Conservation (phyloP, 2,329 filamentous ascomycete genomes). For the Stachybotrys echinatus region DNA sequence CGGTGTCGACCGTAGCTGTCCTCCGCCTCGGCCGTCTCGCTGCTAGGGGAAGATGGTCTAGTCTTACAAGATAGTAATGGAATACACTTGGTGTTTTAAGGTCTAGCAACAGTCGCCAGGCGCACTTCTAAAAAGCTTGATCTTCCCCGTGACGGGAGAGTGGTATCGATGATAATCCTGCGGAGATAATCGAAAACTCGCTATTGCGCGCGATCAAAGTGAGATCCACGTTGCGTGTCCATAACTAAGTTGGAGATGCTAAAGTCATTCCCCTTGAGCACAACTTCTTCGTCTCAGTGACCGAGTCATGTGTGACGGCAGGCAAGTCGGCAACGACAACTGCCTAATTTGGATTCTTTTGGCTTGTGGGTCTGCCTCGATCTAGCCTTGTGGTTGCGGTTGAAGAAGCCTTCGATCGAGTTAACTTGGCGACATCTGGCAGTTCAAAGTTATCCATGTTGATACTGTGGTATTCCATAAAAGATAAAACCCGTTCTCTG, state of each 20-base stretch:
- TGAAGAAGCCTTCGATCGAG: slow-evolving; percentile 33
- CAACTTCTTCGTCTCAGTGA: slow-evolving; percentile 23
- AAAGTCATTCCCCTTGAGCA: slow-evolving; percentile 40
- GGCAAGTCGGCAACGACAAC: slow-evolving; percentile 29
- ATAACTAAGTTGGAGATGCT: slow-evolving; percentile 31
- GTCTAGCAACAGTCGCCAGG: slow-evolving; percentile 38
- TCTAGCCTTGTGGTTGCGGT: slow-evolving; percentile 22
- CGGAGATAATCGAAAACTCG: slow-evolving; percentile 34
- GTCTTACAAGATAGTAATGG: slow-evolving; percentile 24
- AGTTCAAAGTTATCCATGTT: slow-evolving; percentile 31
- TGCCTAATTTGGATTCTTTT: slow-evolving; percentile 19
- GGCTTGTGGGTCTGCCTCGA: slow-evolving; percentile 20
- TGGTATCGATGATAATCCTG: slow-evolving; percentile 42
- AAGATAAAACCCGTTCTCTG: slow-evolving; percentile 26
- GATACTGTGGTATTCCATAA: slow-evolving; percentile 29
- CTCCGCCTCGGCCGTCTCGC: no score
- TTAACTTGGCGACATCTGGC: slow-evolving; percentile 22
- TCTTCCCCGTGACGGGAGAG: slow-evolving; percentile 31
- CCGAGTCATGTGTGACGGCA: slow-evolving; percentile 26
- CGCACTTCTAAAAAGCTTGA: slow-evolving; percentile 30
- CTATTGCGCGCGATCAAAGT: slow-evolving; percentile 29
- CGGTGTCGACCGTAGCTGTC: no score
- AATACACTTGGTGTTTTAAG: slow-evolving; percentile 37
- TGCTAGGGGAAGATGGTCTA: no score
- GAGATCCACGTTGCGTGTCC: slow-evolving; percentile 22